Conservation (phyloP, 345 rosid genomes). For the Citrus reticulata region DNA sequence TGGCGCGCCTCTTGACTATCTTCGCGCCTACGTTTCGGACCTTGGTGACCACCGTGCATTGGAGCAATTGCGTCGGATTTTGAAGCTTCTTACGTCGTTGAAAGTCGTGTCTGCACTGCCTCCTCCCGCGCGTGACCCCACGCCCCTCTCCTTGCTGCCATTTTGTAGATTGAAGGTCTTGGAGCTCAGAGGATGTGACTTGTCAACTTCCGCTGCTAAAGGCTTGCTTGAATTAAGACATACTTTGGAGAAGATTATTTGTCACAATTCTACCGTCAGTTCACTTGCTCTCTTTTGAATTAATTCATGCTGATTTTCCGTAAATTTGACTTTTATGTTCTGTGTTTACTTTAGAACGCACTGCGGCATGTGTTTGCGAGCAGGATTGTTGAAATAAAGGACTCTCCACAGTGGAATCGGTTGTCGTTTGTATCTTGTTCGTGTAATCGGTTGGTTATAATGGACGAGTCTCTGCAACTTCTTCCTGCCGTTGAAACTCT, state of each 20-base stretch:
- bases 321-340: background rate
- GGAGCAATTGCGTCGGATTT: conserved; percentile 90
- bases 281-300: background rate
- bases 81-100: conserved; percentile 69
- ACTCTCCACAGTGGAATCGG: conserved; percentile 85
- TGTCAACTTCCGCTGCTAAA: conserved; percentile 86
- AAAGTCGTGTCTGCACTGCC: conserved; percentile 84
- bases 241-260: conserved; percentile 85
- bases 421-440: conserved; percentile 84
- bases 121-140: conserved; percentile 77
- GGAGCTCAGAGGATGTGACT: conserved; percentile 92
- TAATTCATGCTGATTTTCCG: background rate
- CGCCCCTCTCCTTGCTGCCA: conserved; percentile 82
- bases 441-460: conserved; percentile 74
- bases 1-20: conserved; percentile 94
- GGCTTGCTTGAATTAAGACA: conserved; percentile 87
- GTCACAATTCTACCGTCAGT: conserved; percentile 96
- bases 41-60: conserved; percentile 95
- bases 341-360: conserved; percentile 60
- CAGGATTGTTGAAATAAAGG: conserved; percentile 86
- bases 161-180: conserved; percentile 69
- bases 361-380: conserved; percentile 89
- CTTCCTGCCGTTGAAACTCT: conserved; percentile 94
- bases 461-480: conserved; percentile 98
- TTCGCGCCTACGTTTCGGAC: conserved; percentile 94